phyloP scores from a whole-genome alignment of 306 rosid genomes.

The Prunus padus region DNA sequence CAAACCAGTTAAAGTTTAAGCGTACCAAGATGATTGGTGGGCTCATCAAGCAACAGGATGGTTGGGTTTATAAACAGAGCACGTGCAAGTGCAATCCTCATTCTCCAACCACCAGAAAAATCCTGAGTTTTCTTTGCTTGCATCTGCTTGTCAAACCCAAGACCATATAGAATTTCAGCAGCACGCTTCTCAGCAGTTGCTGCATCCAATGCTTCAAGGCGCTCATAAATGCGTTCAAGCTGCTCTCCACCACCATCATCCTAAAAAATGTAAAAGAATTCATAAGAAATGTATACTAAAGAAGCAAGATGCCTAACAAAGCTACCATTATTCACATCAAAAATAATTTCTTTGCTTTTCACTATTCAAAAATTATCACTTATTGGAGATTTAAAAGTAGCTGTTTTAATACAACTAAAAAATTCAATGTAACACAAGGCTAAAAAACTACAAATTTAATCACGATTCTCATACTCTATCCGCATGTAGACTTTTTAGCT shows the following conservation, averaged over 20 bases:
- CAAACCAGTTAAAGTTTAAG: not conserved
- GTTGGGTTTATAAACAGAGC: slow-evolving; percentile 96
- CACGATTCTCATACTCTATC: not conserved
- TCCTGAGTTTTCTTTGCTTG: slow-evolving; percentile 88
- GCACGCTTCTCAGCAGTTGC: slow-evolving; percentile 98
- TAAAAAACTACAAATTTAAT: not conserved
- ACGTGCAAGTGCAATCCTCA: slow-evolving; percentile 97
- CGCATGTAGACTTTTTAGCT: not conserved
- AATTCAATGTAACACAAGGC: not conserved
- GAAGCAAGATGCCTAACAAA: not conserved
- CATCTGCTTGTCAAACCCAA: slow-evolving; percentile 93
- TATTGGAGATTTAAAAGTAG: no score
- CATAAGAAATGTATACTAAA: not conserved
- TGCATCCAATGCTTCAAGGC: slow-evolving; percentile 89
- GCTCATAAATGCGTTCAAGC: slow-evolving; percentile 87
- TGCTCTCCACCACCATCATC: slow-evolving; percentile 97
- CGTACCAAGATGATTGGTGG: slow-evolving; percentile 95
- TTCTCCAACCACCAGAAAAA: slow-evolving; percentile 99
- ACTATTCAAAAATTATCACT: not conserved
- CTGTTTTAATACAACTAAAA: no score
- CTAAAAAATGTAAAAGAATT: slow-evolving; percentile 30
- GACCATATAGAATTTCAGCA: slow-evolving; percentile 91
- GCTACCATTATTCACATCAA: not conserved
- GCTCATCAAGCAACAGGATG: slow-evolving; percentile 90
- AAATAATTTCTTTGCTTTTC: not conserved